Evolutionary conservation across 139 green algal species (phyloP).

Genomic region (Zygnema circumcarinatum): DNA sequence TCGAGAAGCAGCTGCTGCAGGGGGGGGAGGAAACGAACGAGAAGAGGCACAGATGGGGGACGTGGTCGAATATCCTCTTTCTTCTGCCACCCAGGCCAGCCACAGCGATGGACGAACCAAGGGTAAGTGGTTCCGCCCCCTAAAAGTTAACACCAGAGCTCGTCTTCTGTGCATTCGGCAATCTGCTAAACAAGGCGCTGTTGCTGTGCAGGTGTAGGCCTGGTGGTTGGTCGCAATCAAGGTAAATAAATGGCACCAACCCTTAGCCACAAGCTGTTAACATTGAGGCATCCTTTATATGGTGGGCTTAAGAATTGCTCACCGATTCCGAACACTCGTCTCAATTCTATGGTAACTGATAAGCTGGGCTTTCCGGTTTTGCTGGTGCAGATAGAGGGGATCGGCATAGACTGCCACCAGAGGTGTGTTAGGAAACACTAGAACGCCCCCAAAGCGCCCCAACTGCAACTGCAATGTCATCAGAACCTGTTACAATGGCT

Average conservation of each 20-base stretch:
- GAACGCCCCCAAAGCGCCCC: too few relatives aligned
- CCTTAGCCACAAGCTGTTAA: background rate
- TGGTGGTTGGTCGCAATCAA: constrained; percentile 49
- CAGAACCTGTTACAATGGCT: too few relatives aligned
- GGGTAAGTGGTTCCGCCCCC: constrained; percentile 6
- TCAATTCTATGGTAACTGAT: too few relatives aligned
- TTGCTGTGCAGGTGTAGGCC: constrained; percentile 53
- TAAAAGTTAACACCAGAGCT: background rate
- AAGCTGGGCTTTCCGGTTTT: background rate
- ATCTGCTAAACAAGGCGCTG: too few relatives aligned
- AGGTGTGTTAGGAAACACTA: constrained; percentile 31
- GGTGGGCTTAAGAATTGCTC: too few relatives aligned
- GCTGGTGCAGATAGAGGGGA: constrained; percentile 41
- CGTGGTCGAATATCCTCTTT: constrained; percentile 57
- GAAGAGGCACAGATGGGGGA: constrained; percentile 28
- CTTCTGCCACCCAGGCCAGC: constrained; percentile 1
- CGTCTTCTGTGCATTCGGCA: background rate
- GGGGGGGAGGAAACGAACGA: background rate
- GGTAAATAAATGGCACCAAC: background rate
- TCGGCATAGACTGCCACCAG: constrained; percentile 34
- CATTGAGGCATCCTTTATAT: background rate
- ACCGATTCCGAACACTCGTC: too few relatives aligned
- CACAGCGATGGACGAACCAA: constrained; percentile 26
- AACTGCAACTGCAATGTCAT: too few relatives aligned
- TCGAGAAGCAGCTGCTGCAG: constrained; percentile 16